phyloP scores from a whole-genome alignment of 2,329 filamentous ascomycete genomes.

The Huntiella moniliformis region DNA sequence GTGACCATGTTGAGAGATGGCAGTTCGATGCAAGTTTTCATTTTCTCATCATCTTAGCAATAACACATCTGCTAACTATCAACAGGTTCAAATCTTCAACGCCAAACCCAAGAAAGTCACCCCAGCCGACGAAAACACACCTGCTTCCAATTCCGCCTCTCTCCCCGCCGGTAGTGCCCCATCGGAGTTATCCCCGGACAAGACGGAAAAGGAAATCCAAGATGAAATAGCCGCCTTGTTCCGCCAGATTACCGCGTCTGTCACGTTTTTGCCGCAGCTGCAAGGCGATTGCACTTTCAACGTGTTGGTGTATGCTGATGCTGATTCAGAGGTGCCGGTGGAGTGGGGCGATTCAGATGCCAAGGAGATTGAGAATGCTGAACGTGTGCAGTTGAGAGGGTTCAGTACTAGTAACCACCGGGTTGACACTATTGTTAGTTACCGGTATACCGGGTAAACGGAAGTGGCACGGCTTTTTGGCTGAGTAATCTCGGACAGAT shows the following conservation, averaged over 20 bases:
- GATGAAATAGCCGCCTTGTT: conserved; percentile 92
- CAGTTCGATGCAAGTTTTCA: conserved; percentile 63
- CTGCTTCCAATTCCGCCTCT: conserved; percentile 18
- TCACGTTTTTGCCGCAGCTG: conserved; percentile 89
- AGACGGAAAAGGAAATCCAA: conserved; percentile 87
- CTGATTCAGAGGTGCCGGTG: conserved; percentile 86
- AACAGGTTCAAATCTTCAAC: conserved; percentile 23
- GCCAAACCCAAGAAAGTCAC: conserved; percentile 25
- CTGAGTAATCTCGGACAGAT: no score
- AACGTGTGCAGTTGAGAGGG: conserved; percentile 85
- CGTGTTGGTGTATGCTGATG: conserved; percentile 91
- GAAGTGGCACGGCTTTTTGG: background rate
- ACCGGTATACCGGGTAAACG: conserved; percentile 21
- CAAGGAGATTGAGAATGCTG: conserved; percentile 85
- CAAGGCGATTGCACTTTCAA: conserved; percentile 91
- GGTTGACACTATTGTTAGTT: conserved; percentile 90
- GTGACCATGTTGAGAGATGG: conserved; percentile 91
- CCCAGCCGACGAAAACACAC: conserved; percentile 41
- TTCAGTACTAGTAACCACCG: conserved; percentile 91
- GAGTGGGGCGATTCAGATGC: conserved; percentile 98
- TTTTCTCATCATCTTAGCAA: conserved; percentile 9
- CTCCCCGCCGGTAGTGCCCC: conserved; percentile 13
- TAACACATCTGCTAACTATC: background rate
- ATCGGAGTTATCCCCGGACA: conserved; percentile 33
- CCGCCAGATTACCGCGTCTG: conserved; percentile 91